Percentiles rank a stretch among this genome's conserved stretches.
phyloP scores from a whole-genome alignment of 2,329 filamentous ascomycete genomes.

The Beauveria caledonica region DNA sequence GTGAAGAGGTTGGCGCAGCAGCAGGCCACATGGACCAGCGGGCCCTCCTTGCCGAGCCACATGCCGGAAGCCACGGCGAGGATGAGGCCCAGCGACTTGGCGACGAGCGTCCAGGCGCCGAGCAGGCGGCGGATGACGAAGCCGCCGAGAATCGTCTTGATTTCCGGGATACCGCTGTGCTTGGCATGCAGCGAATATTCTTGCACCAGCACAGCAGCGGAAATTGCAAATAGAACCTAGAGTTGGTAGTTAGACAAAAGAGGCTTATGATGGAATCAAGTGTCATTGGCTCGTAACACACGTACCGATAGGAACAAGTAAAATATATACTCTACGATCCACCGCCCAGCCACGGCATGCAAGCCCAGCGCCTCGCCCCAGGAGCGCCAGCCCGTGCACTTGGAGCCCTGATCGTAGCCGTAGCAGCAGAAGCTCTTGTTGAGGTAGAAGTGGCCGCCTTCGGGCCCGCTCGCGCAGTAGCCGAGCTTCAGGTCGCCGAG shows the following conservation, averaged over 20 bases:
- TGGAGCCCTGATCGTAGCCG: constrained; percentile 73
- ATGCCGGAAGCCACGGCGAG: constrained; percentile 88
- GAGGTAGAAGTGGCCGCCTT: constrained; percentile 83
- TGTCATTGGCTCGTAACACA: constrained; percentile 14
- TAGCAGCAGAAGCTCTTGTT: constrained; percentile 90
- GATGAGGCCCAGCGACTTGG: constrained; percentile 85
- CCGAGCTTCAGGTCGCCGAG: constrained; percentile 86
- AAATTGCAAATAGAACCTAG: constrained; percentile 67
- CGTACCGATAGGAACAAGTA: constrained; percentile 77
- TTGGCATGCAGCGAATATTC: constrained; percentile 82
- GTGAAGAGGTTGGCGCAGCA: constrained; percentile 89
- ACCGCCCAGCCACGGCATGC: constrained; percentile 58
- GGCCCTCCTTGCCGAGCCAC: constrained; percentile 95
- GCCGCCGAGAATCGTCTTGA: constrained; percentile 90
- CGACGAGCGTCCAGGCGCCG: constrained; percentile 77
- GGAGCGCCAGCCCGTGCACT: constrained; percentile 79
- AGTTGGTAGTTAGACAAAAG: not conserved
- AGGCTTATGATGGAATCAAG: no score
- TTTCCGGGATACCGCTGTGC: constrained; percentile 94
- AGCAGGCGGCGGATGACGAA: constrained; percentile 87
- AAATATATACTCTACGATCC: constrained; percentile 79
- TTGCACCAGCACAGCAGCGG: constrained; percentile 71
- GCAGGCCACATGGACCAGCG: constrained; percentile 90
- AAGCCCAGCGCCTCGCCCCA: constrained; percentile 74
- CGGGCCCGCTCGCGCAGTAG: constrained; percentile 65